Base-by-base conservation (phyloP, 176 grass and related monocot genomes). In the Tillandsia leiboldiana region DNA sequence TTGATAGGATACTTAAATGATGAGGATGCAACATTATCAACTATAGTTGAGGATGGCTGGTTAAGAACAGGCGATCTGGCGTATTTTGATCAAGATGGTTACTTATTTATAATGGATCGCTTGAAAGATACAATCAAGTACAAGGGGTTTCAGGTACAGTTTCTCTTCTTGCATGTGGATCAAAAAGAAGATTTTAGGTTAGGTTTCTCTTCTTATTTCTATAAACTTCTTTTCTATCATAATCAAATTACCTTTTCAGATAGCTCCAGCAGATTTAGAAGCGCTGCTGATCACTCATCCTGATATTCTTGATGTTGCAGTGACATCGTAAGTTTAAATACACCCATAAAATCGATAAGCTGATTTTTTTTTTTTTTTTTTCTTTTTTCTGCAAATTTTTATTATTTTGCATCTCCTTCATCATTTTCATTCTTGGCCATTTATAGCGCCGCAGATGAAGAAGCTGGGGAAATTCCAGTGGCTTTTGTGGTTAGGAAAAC, bases 101-200 rank as follows among this genome's bases (percentile, higher is more conserved):
- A 79, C 65, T 67, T 96, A 68, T 87, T 85, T 75, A 85, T 96
- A 72, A 71, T 87, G 72, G 88, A 79, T 73, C 86, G 93, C 42
- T 74, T 90, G 79, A 96, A 96, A 81, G 93, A 96, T 49, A 86
- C 82, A 50, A 92, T 96, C 64, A 96, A 96, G 54, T 92, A 96
- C 73, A 96, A 96, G 78, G 89, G 89, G 57, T 96, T 87, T 96
- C 93, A 92, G 86, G 89, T 96, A 84, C 17, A 67, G 15, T 63
- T 79, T 59, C 11, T 59, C 14, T 7, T 59, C 20, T 59, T 59
- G 2, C n/a, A 59, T 17, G 12, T 59, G 54, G 64, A 14, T 15
- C 24, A 14, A 47, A 66, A 42, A 17, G 18, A 66, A 51, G 10
- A 3, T 5, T 50, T 70, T 27, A 26, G 20, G 51, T 29, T 13